Conservation (phyloP, 306 rosid species). For the Inga leiocalycina region DNA sequence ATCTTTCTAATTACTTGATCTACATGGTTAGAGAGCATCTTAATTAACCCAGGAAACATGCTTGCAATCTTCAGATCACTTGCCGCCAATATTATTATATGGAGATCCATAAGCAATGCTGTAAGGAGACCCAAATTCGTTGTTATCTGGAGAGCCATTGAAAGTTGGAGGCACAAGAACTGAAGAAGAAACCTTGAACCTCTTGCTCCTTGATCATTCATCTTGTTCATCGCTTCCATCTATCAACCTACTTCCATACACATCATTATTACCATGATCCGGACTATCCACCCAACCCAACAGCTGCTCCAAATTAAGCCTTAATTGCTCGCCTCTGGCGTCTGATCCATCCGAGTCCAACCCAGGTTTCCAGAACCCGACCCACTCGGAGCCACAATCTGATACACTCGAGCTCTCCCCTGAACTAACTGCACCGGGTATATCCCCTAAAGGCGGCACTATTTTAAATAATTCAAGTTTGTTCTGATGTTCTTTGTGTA, state of each 20-base stretch:
- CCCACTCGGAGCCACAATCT: conserved; percentile 67
- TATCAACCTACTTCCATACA: background rate
- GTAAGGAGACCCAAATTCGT: conserved; percentile 45
- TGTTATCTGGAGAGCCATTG: conserved; percentile 32
- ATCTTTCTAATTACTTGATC: background rate
- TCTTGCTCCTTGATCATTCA: conserved; percentile 65
- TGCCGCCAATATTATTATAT: conserved; percentile 28
- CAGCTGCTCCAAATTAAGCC: conserved; percentile 52
- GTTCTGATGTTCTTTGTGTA: background rate
- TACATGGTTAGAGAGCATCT: background rate
- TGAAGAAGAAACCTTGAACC: conserved; percentile 92
- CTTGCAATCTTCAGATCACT: background rate
- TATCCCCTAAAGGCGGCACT: conserved; percentile 54
- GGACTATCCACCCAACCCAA: conserved; percentile 69
- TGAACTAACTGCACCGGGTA: background rate
- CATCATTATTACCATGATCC: background rate
- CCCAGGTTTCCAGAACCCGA: conserved; percentile 51
- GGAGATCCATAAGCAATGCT: conserved; percentile 44
- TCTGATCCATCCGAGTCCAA: conserved; percentile 65
- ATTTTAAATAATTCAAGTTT: conserved; percentile 25
- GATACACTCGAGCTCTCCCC: conserved; percentile 66
- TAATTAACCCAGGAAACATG: background rate
- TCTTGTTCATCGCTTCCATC: background rate
- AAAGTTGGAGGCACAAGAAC: conserved; percentile 91
- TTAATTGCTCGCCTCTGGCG: conserved; percentile 41